A percentile compares a stretch with the other conserved stretches of the same genome.
Evolutionary conservation across 2,329 filamentous ascomycete genomes (phyloP).

Genomic region (Penicillium sp.): DNA sequence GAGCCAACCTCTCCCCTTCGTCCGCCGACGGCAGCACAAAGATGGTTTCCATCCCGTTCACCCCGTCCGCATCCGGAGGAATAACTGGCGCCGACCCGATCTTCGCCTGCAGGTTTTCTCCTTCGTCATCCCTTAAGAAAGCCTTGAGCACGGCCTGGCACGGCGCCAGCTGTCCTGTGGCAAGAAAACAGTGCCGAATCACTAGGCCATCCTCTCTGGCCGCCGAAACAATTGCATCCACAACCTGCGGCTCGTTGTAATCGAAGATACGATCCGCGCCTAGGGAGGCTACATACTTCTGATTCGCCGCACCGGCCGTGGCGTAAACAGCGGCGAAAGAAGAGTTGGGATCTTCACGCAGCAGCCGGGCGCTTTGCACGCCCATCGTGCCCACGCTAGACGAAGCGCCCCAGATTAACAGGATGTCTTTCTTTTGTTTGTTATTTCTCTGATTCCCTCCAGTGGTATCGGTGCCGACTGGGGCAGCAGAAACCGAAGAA

Average conservation of each 20-base stretch:
- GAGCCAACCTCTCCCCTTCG: slow-evolving; percentile 33
- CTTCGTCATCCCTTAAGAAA: slow-evolving; percentile 20
- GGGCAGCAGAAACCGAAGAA: background rate
- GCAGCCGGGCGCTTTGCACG: slow-evolving; percentile 39
- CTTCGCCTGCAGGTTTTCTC: slow-evolving; percentile 20
- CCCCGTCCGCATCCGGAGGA: slow-evolving; percentile 25
- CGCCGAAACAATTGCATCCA: slow-evolving; percentile 33
- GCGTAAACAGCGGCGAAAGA: slow-evolving; percentile 43
- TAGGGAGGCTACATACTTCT: slow-evolving; percentile 29
- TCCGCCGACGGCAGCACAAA: slow-evolving; percentile 39
- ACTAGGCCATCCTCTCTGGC: slow-evolving; percentile 37
- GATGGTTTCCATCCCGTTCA: slow-evolving; percentile 37
- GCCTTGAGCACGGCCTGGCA: slow-evolving; percentile 41
- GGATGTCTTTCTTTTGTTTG: slow-evolving; percentile 26
- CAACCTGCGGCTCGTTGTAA: slow-evolving; percentile 30
- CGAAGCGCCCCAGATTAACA: slow-evolving; percentile 47
- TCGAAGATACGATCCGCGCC: slow-evolving; percentile 42
- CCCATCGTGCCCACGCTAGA: slow-evolving; percentile 48
- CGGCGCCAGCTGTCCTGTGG: slow-evolving; percentile 32
- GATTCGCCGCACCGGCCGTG: slow-evolving; percentile 36
- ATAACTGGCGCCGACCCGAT: slow-evolving; percentile 40
- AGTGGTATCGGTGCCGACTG: background rate
- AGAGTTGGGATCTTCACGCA: slow-evolving; percentile 34
- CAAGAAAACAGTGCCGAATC: slow-evolving; percentile 44
- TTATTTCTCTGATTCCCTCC: background rate